These are phyloP conservation scores for Hamamelis virginiana DNA, from an alignment of 164 flowering plant genomes.

Conservation along the genomic window DNA sequence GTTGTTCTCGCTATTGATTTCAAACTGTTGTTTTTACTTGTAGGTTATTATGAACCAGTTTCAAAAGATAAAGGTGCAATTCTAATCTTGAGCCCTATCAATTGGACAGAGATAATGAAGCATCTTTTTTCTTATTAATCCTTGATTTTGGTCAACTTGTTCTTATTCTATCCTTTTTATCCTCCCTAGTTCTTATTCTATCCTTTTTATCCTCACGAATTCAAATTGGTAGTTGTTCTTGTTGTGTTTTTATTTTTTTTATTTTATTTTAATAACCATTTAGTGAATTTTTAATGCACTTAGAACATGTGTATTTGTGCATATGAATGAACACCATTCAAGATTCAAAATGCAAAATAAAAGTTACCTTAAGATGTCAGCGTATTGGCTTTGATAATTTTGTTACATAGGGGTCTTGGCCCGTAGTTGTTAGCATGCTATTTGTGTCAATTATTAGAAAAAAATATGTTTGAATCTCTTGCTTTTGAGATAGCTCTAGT, in stretches of 20 bases:
- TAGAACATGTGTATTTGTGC: background rate
- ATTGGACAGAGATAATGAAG: background rate
- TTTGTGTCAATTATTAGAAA: background rate
- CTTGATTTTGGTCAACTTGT: background rate
- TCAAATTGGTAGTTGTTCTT: background rate
- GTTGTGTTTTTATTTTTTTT: background rate
- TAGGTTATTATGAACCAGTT: constrained; percentile 69
- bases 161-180: background rate
- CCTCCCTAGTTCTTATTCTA: too few species aligned
- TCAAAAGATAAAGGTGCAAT: constrained; percentile 65
- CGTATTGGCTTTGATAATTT: background rate
- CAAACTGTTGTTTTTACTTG: constrained; percentile 11
- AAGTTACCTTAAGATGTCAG: background rate
- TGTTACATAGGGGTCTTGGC: background rate
- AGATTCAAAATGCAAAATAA: background rate
- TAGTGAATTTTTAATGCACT: background rate
- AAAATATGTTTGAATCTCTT: background rate
- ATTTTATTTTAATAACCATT: background rate
- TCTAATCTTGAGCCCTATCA: constrained; percentile 9
- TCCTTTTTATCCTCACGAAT: background rate
- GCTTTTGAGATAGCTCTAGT: background rate
- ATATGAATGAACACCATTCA: background rate
- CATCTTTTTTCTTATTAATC: constrained; percentile 4
- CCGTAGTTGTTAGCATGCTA: background rate
- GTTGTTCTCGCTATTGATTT: constrained; percentile 2